Conservation (phyloP, 495 filamentous ascomycete genomes). For the Daldinia grandis region DNA sequence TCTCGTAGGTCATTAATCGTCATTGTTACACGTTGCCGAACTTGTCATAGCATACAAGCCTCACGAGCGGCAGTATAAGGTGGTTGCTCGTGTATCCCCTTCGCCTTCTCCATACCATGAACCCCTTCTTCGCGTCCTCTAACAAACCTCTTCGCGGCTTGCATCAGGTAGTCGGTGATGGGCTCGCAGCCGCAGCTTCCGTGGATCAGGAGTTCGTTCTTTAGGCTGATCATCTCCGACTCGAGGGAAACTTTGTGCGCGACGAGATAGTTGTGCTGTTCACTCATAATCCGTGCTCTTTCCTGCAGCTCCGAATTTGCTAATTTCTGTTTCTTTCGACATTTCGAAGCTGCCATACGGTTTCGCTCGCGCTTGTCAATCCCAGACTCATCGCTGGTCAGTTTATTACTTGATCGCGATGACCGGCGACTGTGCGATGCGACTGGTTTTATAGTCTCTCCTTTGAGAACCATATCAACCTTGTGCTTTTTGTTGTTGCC, state of each 20-base stretch:
- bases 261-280: constrained; percentile 28
- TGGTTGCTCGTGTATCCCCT: background rate
- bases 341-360: constrained; percentile 41
- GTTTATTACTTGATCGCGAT: constrained; percentile 29
- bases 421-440: constrained; percentile 17
- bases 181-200: constrained; percentile 29
- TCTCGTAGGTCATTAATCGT: constrained; percentile 21
- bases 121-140: constrained; percentile 4
- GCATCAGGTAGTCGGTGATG: constrained; percentile 32
- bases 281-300: constrained; percentile 20
- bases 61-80: background rate
- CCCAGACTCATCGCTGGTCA: constrained; percentile 33
- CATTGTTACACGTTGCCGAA: background rate
- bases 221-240: constrained; percentile 35
- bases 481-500: background rate
- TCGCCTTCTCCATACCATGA: background rate
- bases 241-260: constrained; percentile 26
- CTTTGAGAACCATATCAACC: background rate
- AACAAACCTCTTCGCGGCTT: constrained; percentile 26
- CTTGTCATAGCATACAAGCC: background rate
- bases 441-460: background rate
- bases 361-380: constrained; percentile 39
- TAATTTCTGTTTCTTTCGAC: constrained; percentile 39
- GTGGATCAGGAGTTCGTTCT: constrained; percentile 34
- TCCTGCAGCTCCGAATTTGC: constrained; percentile 29